These are phyloP conservation scores for Aspergillus piperis DNA, from an alignment of 2,329 filamentous ascomycete genomes.

Conservation along the genomic window DNA sequence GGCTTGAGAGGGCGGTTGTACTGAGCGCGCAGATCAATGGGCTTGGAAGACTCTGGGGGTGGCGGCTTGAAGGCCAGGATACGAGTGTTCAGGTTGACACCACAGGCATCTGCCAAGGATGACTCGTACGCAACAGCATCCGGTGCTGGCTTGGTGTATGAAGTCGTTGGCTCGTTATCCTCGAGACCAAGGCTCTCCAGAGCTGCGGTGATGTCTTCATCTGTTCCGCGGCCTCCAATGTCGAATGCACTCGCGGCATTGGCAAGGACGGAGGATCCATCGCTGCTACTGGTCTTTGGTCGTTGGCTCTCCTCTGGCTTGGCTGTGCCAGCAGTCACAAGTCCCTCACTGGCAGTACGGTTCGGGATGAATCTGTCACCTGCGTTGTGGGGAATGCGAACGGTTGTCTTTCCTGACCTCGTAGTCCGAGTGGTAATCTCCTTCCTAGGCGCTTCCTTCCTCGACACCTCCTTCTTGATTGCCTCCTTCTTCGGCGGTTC, in stretches of 20 bases:
- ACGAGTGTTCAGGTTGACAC: constrained; percentile 87
- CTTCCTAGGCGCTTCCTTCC: constrained; percentile 7
- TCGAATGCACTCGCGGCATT: constrained; percentile 69
- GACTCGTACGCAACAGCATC: constrained; percentile 91
- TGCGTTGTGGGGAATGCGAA: constrained; percentile 67
- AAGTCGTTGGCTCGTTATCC: constrained; percentile 66
- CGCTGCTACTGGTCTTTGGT: constrained; percentile 68
- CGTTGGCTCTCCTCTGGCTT: constrained; percentile 81
- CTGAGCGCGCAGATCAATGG: constrained; percentile 93
- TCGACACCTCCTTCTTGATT: constrained; percentile 25
- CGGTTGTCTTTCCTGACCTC: constrained; percentile 68
- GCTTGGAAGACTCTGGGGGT: constrained; percentile 96
- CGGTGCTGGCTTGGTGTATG: constrained; percentile 76
- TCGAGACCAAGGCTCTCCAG: constrained; percentile 79
- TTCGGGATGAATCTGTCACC: constrained; percentile 97
- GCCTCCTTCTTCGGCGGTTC: constrained; percentile 21
- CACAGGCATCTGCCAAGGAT: constrained; percentile 85
- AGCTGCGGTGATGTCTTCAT: constrained; percentile 76
- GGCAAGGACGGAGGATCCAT: constrained; percentile 75
- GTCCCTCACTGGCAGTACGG: constrained; percentile 83
- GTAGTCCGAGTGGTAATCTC: constrained; percentile 54
- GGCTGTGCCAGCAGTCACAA: constrained; percentile 75
- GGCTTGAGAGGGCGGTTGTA: constrained; percentile 96
- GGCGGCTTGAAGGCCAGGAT: constrained; percentile 99
- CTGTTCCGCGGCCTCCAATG: constrained; percentile 60